phyloP scores from a whole-genome alignment of 306 rosid species.

The Prunus padus region DNA sequence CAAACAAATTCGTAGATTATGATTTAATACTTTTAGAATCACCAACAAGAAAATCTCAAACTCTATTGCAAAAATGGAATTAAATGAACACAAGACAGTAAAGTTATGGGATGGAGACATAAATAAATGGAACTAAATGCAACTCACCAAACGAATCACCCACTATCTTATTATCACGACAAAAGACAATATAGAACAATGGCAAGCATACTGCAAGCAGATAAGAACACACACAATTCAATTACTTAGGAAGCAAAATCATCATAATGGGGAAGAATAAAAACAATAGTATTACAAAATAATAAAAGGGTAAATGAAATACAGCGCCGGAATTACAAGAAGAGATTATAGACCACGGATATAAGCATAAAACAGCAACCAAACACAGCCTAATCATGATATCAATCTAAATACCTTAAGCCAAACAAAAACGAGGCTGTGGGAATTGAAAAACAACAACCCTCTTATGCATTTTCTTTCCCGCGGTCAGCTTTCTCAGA shows the following conservation, averaged over 20 bases:
- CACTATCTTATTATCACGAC: not conserved
- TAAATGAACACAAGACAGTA: not conserved
- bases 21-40: not conserved
- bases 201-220: not conserved
- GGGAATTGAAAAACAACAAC: not conserved
- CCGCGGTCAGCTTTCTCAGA: not conserved
- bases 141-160: not conserved
- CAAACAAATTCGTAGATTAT: not conserved
- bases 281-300: not conserved
- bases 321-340: not conserved
- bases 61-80: not conserved
- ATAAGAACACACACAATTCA: not conserved
- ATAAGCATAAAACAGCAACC: not conserved
- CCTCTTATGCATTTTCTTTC: not conserved
- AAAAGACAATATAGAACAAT: not conserved
- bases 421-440: not conserved
- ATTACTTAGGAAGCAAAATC: not conserved
- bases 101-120: too few species aligned
- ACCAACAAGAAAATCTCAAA: not conserved
- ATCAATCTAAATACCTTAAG: not conserved
- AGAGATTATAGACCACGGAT: not conserved
- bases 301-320: not conserved
- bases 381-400: not conserved
- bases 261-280: not conserved
- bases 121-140: not conserved